Evolutionary conservation across 176 grass and related monocot genomes (phyloP).

Genomic region (Paspalum notatum): DNA sequence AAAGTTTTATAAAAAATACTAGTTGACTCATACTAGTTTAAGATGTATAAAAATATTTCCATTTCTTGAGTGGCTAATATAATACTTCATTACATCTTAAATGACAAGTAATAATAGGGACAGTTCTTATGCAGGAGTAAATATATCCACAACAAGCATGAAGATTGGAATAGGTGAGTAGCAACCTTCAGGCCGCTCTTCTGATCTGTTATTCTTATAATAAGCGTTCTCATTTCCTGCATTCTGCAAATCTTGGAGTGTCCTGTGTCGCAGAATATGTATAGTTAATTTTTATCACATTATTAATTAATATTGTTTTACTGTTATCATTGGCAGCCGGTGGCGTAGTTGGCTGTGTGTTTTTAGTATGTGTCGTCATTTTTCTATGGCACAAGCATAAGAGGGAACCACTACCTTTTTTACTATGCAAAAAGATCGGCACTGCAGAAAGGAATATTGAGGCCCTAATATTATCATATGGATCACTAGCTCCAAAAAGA

Average conservation of each 20-base stretch:
- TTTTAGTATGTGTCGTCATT: background rate
- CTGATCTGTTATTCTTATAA: background rate
- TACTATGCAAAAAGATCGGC: background rate
- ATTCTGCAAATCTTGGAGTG: too few species aligned
- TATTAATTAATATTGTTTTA: background rate
- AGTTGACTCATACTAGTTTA: slow-evolving; percentile 20
- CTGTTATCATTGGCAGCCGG: slow-evolving; percentile 35
- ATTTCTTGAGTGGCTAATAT: too few species aligned
- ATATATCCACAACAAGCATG: too few species aligned
- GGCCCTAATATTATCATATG: slow-evolving; percentile 6
- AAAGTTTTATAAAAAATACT: too few species aligned
- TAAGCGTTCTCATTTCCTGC: background rate
- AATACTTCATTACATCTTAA: background rate
- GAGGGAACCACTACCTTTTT: background rate
- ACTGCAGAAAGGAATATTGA: background rate
- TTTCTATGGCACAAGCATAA: slow-evolving; percentile 41
- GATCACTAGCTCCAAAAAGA: slow-evolving; percentile 54
- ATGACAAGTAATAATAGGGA: background rate
- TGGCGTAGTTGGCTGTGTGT: background rate
- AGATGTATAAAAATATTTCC: background rate
- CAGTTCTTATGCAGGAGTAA: slow-evolving; percentile 54
- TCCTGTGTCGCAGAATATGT: too few species aligned
- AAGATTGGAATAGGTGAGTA: slow-evolving; percentile 23
- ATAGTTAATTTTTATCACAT: background rate
- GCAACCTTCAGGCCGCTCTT: background rate